phyloP scores from a whole-genome alignment of 768 basidiomycete species.

The Strobilomyces dryophilus region DNA sequence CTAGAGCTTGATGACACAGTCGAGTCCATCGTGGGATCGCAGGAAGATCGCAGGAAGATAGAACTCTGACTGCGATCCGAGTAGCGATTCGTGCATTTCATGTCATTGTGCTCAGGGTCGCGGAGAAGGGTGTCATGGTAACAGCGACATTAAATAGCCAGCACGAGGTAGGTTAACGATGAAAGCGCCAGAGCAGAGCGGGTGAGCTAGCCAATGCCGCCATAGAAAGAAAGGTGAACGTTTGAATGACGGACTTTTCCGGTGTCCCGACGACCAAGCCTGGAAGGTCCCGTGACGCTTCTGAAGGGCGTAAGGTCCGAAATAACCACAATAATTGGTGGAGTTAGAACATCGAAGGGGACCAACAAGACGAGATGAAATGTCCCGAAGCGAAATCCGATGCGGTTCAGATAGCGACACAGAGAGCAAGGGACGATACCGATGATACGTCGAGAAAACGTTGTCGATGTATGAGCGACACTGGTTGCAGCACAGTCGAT shows the following conservation, averaged over 20 bases:
- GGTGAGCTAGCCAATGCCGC: background rate
- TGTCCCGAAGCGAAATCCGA: background rate
- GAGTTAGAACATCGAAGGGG: background rate
- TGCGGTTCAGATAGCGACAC: background rate
- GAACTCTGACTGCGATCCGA: slow-evolving; percentile 17
- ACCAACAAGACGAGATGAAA: background rate
- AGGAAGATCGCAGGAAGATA: too few relatives aligned
- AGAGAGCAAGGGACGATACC: too few relatives aligned
- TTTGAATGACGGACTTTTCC: background rate
- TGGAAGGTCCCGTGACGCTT: too few relatives aligned
- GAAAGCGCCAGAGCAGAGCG: background rate
- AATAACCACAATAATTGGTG: too few relatives aligned
- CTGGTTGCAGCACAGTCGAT: too few relatives aligned
- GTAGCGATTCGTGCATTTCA: background rate
- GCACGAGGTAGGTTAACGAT: too few relatives aligned
- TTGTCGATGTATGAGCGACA: too few relatives aligned
- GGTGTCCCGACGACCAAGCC: background rate
- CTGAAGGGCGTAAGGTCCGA: too few relatives aligned
- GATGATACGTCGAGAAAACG: too few relatives aligned
- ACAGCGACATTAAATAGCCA: too few relatives aligned
- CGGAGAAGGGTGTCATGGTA: background rate
- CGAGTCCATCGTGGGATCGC: slow-evolving; percentile 5
- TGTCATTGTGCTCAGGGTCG: slow-evolving; percentile 14
- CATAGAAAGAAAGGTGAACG: background rate
- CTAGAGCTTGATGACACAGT: background rate